Percentiles rank a stretch among this genome's conserved stretches.
phyloP scores from a whole-genome alignment of 176 grass and related monocot genomes.

The Aegilops tauschii region DNA sequence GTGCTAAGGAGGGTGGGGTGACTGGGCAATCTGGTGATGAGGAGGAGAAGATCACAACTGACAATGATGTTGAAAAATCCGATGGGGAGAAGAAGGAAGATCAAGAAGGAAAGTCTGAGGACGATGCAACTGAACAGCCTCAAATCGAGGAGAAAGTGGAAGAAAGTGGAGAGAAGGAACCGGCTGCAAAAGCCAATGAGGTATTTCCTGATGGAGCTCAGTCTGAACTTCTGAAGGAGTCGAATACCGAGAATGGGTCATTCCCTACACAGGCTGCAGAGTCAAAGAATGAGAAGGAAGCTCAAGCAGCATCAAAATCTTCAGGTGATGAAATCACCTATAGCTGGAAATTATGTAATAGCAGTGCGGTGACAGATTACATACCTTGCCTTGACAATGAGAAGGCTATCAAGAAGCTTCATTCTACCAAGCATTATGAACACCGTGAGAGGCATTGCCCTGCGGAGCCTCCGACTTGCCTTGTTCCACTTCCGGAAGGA shows the following conservation, averaged over 20 bases:
- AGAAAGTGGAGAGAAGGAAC: constrained; percentile 55
- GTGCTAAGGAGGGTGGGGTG: constrained; percentile 10
- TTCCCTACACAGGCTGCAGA: constrained; percentile 81
- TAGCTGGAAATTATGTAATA: constrained; percentile 90
- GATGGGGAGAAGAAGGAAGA: constrained; percentile 39
- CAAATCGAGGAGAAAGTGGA: constrained; percentile 60
- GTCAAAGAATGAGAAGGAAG: constrained; percentile 83
- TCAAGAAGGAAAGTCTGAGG: constrained; percentile 48
- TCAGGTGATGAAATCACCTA: constrained; percentile 38
- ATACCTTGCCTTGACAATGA: constrained; percentile 98
- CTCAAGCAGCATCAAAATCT: constrained; percentile 46
- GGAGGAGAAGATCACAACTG: constrained; percentile 35
- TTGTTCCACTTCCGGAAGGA: constrained; percentile 82
- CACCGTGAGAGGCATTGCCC: constrained; percentile 98
- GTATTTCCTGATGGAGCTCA: constrained; percentile 72
- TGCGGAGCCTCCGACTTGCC: constrained; percentile 74
- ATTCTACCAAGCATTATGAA: constrained; percentile 83
- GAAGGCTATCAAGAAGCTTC: constrained; percentile 89
- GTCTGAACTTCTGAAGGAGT: constrained; percentile 88
- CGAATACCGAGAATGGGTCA: constrained; percentile 62
- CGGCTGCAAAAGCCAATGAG: constrained; percentile 37
- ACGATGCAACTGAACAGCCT: constrained; percentile 30
- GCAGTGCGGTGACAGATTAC: constrained; percentile 59
- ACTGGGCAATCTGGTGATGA: constrained; percentile 24
- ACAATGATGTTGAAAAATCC: constrained; percentile 32